These are phyloP conservation scores for Otatea glauca DNA, from an alignment of 176 grass and related monocot species.

Conservation along the genomic window DNA sequence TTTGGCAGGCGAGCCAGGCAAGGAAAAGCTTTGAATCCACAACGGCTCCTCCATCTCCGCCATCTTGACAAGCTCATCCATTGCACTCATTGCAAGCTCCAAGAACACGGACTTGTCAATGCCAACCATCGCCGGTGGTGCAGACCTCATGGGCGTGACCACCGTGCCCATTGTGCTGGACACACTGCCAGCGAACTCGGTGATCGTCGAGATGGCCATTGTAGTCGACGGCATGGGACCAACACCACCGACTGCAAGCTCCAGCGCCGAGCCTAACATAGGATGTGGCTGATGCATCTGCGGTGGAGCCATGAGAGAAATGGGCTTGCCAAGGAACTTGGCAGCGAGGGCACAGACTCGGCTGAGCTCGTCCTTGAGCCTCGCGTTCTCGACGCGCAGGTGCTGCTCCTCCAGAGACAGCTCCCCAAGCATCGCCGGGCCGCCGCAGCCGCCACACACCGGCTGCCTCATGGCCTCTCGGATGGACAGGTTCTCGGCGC, in stretches of 20 bases:
- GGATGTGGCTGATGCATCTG: slow-evolving; percentile 1
- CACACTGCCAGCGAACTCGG: slow-evolving; percentile 45
- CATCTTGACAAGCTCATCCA: slow-evolving; percentile 93
- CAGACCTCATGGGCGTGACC: slow-evolving; percentile 40
- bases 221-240: slow-evolving; percentile 23
- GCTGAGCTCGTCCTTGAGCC: slow-evolving; percentile 75
- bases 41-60: slow-evolving; percentile 70
- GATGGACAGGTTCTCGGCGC: slow-evolving; percentile 74
- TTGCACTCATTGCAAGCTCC: slow-evolving; percentile 71
- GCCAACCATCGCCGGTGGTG: not conserved
- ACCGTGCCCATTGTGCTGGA: slow-evolving; percentile 57
- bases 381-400: slow-evolving; percentile 78
- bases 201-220: slow-evolving; percentile 44
- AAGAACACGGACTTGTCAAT: slow-evolving; percentile 58
- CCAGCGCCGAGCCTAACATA: slow-evolving; percentile 53
- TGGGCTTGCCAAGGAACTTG: slow-evolving; percentile 66
- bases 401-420: slow-evolving; percentile 70
- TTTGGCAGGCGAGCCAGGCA: slow-evolving; percentile 29
- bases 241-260: slow-evolving; percentile 51
- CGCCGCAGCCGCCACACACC: slow-evolving; percentile 62
- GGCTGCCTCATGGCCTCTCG: slow-evolving; percentile 56
- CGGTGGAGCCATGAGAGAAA: slow-evolving; percentile 33
- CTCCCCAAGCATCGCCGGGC: slow-evolving; percentile 47
- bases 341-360: slow-evolving; percentile 68
- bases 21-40: slow-evolving; percentile 55